Conservation (phyloP, 176 grass and related monocot genomes). For the Triticum timopheevii region DNA sequence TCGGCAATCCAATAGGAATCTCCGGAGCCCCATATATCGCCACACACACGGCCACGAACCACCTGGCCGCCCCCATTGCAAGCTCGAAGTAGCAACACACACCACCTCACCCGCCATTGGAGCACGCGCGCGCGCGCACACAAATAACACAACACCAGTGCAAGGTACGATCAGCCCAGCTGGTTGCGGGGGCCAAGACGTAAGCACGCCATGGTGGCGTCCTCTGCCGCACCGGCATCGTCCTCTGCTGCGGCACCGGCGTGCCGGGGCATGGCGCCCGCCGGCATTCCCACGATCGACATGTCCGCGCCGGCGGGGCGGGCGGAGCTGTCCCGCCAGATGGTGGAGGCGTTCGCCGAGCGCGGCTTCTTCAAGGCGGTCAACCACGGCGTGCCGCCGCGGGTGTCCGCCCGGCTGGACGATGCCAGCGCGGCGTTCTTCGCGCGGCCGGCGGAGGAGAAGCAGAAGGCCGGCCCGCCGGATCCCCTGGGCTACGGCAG, state of each 20-base stretch:
- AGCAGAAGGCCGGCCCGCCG: conserved; percentile 68
- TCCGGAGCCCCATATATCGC: conserved; percentile 16
- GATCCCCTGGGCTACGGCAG: conserved; percentile 80
- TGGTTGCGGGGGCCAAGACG: background rate
- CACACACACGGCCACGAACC: background rate
- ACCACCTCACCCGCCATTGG: background rate
- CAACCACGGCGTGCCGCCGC: conserved; percentile 68
- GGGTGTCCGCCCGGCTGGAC: conserved; percentile 41
- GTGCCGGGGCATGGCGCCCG: background rate
- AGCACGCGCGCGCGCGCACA: background rate
- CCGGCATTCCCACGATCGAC: conserved; percentile 57
- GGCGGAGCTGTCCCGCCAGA: conserved; percentile 36
- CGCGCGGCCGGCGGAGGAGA: conserved; percentile 36
- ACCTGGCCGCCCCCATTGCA: background rate
- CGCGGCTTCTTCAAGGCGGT: conserved; percentile 88
- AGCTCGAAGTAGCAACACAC: background rate
- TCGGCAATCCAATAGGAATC: conserved; percentile 41
- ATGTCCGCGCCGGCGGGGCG: conserved; percentile 42
- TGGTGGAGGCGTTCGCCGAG: conserved; percentile 58
- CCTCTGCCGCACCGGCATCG: background rate
- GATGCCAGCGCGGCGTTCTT: conserved; percentile 55
- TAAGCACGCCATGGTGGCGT: conserved; percentile 33
- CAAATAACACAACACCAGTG: background rate
- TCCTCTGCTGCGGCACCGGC: conserved; percentile 3
- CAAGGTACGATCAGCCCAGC: background rate